Conservation (phyloP, 164 flowering plant species). For the Echeveria elegans region DNA sequence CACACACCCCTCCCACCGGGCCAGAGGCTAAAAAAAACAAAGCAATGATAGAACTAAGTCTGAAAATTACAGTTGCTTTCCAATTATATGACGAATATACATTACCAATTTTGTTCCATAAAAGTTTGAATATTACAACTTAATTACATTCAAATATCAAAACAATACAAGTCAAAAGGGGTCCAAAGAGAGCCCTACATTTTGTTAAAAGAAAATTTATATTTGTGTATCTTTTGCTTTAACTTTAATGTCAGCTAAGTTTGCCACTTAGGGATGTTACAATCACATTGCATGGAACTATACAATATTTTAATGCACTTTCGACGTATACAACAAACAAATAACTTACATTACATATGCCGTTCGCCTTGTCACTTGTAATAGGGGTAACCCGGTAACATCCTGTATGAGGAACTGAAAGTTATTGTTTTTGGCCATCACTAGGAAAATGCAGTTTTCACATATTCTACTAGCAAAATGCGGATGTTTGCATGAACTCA, state of each 20-base stretch:
- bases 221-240: conserved; percentile 1
- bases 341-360: not conserved
- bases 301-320: not conserved
- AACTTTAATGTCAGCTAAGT: conserved; percentile 6
- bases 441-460: not conserved
- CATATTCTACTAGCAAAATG: not conserved
- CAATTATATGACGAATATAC: not conserved
- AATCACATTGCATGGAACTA: not conserved
- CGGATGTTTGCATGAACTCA: too few relatives aligned
- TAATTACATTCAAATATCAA: not conserved
- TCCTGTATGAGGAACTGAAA: not conserved
- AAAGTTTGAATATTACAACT: not conserved
- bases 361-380: not conserved
- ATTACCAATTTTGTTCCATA: not conserved
- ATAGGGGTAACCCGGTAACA: not conserved
- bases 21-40: not conserved
- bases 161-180: not conserved
- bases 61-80: not conserved
- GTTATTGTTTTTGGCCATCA: not conserved
- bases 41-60: not conserved
- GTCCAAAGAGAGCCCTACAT: not conserved
- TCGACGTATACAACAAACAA: not conserved
- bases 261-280: conserved; percentile 7
- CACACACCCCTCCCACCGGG: not conserved
- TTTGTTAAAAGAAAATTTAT: conserved; percentile 2